These are phyloP conservation scores for Arabis alpina DNA, from an alignment of 345 rosid species.

Conservation along the genomic window DNA sequence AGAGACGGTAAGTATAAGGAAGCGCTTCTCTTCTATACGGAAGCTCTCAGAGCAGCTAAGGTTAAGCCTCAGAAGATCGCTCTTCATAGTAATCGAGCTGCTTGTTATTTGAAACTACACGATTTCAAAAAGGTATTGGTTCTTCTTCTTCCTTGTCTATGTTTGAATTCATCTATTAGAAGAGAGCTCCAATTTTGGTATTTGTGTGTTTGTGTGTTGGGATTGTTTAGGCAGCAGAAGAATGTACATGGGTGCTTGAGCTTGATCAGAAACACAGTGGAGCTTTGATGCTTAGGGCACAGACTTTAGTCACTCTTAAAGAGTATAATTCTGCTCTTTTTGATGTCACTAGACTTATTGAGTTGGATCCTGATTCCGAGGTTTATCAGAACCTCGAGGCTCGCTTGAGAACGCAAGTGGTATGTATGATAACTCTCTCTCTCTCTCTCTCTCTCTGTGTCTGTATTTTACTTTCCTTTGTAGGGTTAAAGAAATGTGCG, in stretches of 20 bases:
- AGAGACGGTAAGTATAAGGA: constrained; percentile 71
- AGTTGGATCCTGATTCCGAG: constrained; percentile 81
- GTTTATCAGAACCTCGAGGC: constrained; percentile 80
- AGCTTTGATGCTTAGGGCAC: constrained; percentile 91
- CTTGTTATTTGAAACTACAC: constrained; percentile 83
- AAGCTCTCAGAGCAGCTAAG: constrained; percentile 75
- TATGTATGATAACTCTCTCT: constrained; percentile 42
- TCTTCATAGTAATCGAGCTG: constrained; percentile 92
- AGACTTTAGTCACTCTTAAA: constrained; percentile 83
- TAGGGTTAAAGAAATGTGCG: neutral
- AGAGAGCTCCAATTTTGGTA: no score
- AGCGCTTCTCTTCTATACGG: constrained; percentile 75
- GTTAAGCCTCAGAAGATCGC: constrained; percentile 81
- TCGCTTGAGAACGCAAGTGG: constrained; percentile 91
- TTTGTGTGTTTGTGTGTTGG: no score
- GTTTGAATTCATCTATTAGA: no score
- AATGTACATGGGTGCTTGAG: constrained; percentile 92
- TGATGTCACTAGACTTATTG: constrained; percentile 86
- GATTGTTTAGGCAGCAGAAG: constrained; percentile 74
- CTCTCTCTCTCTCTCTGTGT: constrained; percentile 19
- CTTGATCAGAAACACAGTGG: constrained; percentile 88
- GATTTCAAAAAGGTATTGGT: constrained; percentile 66
- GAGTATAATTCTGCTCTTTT: constrained; percentile 86
- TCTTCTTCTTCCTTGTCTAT: no score
- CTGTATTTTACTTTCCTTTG: neutral